Evolutionary conservation across 768 basidiomycete genomes (phyloP), one percentile per base, ranked within the genome.

Genomic region (Tricholoma furcatifolium): DNA sequence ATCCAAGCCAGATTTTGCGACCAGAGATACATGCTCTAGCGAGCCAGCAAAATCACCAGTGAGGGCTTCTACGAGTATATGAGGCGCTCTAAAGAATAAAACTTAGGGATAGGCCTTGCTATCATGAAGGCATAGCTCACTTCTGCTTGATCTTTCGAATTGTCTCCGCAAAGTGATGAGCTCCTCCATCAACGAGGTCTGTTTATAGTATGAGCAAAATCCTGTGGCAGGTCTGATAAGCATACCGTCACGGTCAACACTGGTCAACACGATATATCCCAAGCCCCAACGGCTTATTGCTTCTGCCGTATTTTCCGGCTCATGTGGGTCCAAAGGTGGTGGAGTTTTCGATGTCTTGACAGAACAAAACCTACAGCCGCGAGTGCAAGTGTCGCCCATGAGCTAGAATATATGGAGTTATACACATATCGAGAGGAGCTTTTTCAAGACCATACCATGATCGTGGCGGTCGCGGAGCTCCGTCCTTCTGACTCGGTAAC

Each of bases 331-430:
- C 35, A 99, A 71, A 6, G 97, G 95, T 24, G 90, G 86, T 8
- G 97, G 97, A 0, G 84, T 67, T 47, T 81, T 78, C 2, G 93
- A 93, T 0, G 97, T 99, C 75, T 97, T 97, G 46, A 99, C 93
- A 8, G 95, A 91, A 63, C 97, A 99, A 66, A 99, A 99, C 50
- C 95, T 80, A 70, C 97, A 99, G 2, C 94, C 97, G 64, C 97
- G 85, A 32, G 97, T 99, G 66, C 97, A 99, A 12, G 93, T 97
- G 72, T 98, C 96, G 8, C 97, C 97, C 97, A 99, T 98, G 12
- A 99, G 75, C 95, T 98, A 59, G 24, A 53, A 31, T 46, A 47
- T n/a, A 43, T 50, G 47, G 45, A 36, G 38, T 34, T 30, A 43
- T 47, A 24, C 43, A 18, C 39, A 17, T 12, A 35, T 24, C 12